These are phyloP conservation scores for Pycnococcus provasolii DNA, from an alignment of 139 green algal species.

Conservation along the genomic window DNA sequence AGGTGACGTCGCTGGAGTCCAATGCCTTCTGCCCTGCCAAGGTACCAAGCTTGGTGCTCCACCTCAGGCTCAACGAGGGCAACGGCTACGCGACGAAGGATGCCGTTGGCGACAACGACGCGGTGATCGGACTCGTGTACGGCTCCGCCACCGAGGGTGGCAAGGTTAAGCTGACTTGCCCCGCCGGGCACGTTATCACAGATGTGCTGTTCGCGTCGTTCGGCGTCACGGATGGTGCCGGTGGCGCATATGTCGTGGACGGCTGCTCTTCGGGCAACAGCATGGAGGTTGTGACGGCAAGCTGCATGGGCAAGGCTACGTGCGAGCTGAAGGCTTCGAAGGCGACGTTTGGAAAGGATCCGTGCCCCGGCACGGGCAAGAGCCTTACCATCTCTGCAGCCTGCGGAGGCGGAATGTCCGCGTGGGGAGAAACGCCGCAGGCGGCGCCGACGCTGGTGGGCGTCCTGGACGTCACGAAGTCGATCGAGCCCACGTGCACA, in stretches of 20 bases:
- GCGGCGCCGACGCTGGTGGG: too few species aligned
- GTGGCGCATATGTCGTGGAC: constrained; percentile 13
- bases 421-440: too few species aligned
- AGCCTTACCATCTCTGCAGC: too few species aligned
- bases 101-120: constrained; percentile 15
- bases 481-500: too few species aligned
- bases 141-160: constrained; percentile 5
- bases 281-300: constrained; percentile 3
- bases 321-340: constrained; percentile 8
- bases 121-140: constrained; percentile 18
- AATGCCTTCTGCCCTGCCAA: constrained; percentile 4
- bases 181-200: constrained; percentile 7
- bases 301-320: constrained; percentile 8
- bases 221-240: constrained; percentile 13
- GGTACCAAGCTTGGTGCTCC: constrained; percentile 10
- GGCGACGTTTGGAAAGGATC: too few species aligned
- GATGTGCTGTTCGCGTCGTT: constrained; percentile 25
- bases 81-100: constrained; percentile 20
- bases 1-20: not conserved
- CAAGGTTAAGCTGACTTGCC: constrained; percentile 14
- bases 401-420: too few species aligned
- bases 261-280: constrained; percentile 9
- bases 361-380: too few species aligned
- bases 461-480: too few species aligned
- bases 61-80: constrained; percentile 30